Conservation (phyloP, 495 filamentous ascomycete genomes). For the Xylaria telfairii region DNA sequence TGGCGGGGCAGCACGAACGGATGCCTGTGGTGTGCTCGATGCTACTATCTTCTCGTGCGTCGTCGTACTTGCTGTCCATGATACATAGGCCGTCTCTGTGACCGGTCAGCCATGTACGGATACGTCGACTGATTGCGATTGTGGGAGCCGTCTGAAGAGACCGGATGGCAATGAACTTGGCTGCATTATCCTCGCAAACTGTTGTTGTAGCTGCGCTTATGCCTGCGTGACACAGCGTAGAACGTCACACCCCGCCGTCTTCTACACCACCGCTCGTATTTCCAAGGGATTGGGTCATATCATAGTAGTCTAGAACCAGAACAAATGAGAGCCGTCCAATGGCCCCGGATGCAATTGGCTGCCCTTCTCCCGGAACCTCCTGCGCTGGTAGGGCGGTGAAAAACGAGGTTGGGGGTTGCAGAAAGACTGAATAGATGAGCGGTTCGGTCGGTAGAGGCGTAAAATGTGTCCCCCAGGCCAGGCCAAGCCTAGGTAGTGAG, state of each 20-base stretch:
- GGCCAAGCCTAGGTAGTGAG: conserved; percentile 14
- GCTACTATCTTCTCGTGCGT: conserved; percentile 7
- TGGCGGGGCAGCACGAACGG: conserved; percentile 1
- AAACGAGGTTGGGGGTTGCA: conserved; percentile 10
- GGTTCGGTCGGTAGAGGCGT: conserved; percentile 22
- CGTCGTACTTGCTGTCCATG: conserved; percentile 14
- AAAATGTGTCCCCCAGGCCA: background rate
- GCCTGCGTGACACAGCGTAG: conserved; percentile 22
- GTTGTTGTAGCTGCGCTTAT: conserved; percentile 22
- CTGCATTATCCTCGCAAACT: conserved; percentile 27
- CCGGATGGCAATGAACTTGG: conserved; percentile 14
- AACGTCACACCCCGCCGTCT: conserved; percentile 7
- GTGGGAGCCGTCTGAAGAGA: conserved; percentile 9
- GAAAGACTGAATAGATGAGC: conserved; percentile 7
- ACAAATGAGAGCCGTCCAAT: conserved; percentile 8
- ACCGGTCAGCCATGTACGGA: conserved; percentile 23
- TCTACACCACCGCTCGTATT: conserved; percentile 13
- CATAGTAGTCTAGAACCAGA: conserved; percentile 3
- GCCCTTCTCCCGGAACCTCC: background rate
- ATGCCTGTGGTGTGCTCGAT: conserved; percentile 15
- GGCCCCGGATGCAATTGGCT: background rate
- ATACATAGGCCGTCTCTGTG: conserved; percentile 21
- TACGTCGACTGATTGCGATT: conserved; percentile 11
- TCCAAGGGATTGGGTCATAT: conserved; percentile 20
- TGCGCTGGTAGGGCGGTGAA: background rate